Base-by-base conservation (phyloP, 78 protist species). In the Ministeria vibrans region DNA sequence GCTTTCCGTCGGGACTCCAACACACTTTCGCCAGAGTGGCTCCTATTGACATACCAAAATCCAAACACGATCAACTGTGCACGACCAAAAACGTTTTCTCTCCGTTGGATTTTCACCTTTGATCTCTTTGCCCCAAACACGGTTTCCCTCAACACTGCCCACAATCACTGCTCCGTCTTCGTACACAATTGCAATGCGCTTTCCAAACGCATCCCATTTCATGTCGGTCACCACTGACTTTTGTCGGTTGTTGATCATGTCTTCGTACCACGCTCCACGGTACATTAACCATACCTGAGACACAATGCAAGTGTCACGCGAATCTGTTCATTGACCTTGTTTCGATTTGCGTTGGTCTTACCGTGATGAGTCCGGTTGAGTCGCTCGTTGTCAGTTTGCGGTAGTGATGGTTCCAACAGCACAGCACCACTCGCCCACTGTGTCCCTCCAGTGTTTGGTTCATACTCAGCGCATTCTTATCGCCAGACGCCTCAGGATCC, bases 201-300 rank as follows among this genome's bases (percentile, higher is more conserved):
- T 75, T 62, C 96, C 93, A 36, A 88, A 86, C 3, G 78, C 1
- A 28, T 87, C 74, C 96, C 96, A 93, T 38, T 49, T 27, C 79
- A 92, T 69, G 80, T 85, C 92, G 32, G 42, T 1, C 27, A 89
- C 92, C n/a, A 81, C 85, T 39, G 69, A 22, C 59, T 84, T 79
- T 76, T 84, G 75, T 9, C 95, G 62, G 87, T 87, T 81, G 89
- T 89, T 93, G 78, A 88, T 83, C 96, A 93, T 93, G 80, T 93
- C 94, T 79, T 93, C 96, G 70, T 68, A 80, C 93, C 93, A 93
- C 72, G 42, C 28, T 34, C 92, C 94, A 53, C 88, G 74, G 84
- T 81, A 79, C 43, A 86, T 43, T 83, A 68, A 68, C 81, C 75
- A 64, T 28, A 59, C 38, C 15, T 28, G 11, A 30, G 66, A 22